Base-by-base conservation (phyloP, 75 land plant genomes). In the Larix kaempferi region DNA sequence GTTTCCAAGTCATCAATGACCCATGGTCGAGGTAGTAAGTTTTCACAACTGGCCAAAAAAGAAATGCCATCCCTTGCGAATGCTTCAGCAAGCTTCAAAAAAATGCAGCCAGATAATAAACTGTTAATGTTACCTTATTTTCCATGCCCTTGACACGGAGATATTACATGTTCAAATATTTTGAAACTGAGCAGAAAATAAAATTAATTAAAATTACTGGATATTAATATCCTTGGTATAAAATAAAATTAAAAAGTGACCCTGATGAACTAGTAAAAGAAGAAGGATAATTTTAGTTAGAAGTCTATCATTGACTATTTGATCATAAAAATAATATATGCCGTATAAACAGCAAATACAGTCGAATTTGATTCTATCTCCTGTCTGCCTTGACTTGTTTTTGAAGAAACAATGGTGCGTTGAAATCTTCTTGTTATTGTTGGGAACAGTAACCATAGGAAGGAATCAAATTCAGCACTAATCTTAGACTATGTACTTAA, bases 1-100 rank as follows among this genome's bases (percentile, higher is more conserved):
- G 71, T 56, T 23, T 97, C 99, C 80, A 97, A 79, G 77, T 97
- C 95, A 84, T 97, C 99, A 79, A 97, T 87, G 55, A 97, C 99
- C 99, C 99, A 97, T 27, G 99, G 99, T 57, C 98, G 89, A 66
- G 98, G 82, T 15, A 94, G 86, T 78, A 97, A 81, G 55, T 90
- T 91, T 60, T 94, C 91, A 82, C 92, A 94, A 79, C 93, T 97
- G 62, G 94, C 89, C 72, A 92, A 60, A 77, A 97, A 97, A 21
- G 94, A 92, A 84, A 90, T 88, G 6, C 98, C 99, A 76, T 93
- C 84, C 82, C 76, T 89, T 66, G 91, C 89, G 83, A 91, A 97
- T 26, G 89, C 85, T 80, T 97, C 99, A 78, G 99, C 98, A 80
- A 97, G 98, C 99, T 97, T 86, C 83, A 78, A 58, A 56, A 85